Base-by-base conservation (phyloP, 345 rosid species). In the Kandelia obovata region DNA sequence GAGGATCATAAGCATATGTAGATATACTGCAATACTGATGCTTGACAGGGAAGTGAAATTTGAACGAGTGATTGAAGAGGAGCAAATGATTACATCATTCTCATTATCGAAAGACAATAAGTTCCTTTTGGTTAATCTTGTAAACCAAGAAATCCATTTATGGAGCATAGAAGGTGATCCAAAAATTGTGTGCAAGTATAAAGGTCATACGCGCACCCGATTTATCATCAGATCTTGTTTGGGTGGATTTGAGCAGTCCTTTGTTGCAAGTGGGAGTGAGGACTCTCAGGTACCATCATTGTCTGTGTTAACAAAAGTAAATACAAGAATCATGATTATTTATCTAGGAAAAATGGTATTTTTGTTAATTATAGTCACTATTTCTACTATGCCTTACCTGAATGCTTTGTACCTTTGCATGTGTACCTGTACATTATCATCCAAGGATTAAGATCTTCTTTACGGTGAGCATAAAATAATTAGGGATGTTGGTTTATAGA, bases 211-310 rank as follows among this genome's bases (percentile, higher is more conserved):
- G 55, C 85, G 86, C 60, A 65, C 80, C 30, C 83, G 95, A 16
- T 87, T 77, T 76, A 73, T 89, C 72, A 89, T 89, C 47, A 77
- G 89, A 51, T 89, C 91, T 5, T 89, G 95, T 82, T 83, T 89
- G 78, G 95, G 95, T 74, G 92, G 95, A 51, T 79, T 78, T 43
- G 77, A 77, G 43, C 83, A 89, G 75, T 73, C 80, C 59, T 86
- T 89, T 73, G 75, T 89, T 43, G 90, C 89, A 55, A 85, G 92
- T 49, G 91, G 92, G 31, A 87, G 91, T 64, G 91, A 85, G 78
- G 89, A 87, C 53, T 89, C 95, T 30, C 88, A 75, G 94, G 94
- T 89, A 80, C 34, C 13, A 3, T 15, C 65, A 37, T 49, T 63
- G 23, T 1, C 35, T 20, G 15, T 47, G 8, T 39, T 65, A 60